A percentile compares a stretch with the other conserved stretches of the same genome.
Evolutionary conservation across 768 basidiomycete genomes (phyloP).

Genomic region (Lactarius indigo): DNA sequence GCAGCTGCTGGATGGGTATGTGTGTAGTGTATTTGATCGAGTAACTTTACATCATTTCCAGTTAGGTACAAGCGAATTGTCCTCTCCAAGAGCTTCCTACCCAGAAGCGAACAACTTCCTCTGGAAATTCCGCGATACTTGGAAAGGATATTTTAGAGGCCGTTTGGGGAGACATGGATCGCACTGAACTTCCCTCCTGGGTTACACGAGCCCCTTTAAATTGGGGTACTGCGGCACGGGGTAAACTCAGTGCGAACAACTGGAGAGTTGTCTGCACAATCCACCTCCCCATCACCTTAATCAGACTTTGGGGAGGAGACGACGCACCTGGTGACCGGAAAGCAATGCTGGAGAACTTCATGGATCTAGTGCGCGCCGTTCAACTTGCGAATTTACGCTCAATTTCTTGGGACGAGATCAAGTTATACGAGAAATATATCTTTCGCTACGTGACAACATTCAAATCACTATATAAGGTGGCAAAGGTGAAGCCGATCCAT

Average conservation of each 20-base stretch:
- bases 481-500: conserved; percentile 31
- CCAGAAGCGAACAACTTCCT: neutral
- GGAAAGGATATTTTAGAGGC: conserved; percentile 32
- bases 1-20: too few relatives aligned
- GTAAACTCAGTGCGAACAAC: conserved; percentile 38
- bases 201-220: conserved; percentile 32
- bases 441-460: conserved; percentile 27
- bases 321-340: conserved; percentile 12
- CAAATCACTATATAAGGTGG: conserved; percentile 28
- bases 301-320: conserved; percentile 34
- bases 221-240: conserved; percentile 32
- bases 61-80: neutral
- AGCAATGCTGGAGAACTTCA: conserved; percentile 32
- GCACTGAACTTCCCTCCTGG: conserved; percentile 34
- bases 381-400: conserved; percentile 25
- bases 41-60: neutral
- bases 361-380: conserved; percentile 32
- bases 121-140: conserved; percentile 24
- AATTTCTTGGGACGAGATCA: conserved; percentile 16
- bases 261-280: conserved; percentile 35
- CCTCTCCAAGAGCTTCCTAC: neutral
- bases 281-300: conserved; percentile 35
- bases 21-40: too few relatives aligned
- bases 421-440: conserved; percentile 12
- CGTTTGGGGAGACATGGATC: conserved; percentile 24